Evolutionary conservation across 1,139 yeast species (phyloP).

Genomic region (Diutina neorugosa): DNA sequence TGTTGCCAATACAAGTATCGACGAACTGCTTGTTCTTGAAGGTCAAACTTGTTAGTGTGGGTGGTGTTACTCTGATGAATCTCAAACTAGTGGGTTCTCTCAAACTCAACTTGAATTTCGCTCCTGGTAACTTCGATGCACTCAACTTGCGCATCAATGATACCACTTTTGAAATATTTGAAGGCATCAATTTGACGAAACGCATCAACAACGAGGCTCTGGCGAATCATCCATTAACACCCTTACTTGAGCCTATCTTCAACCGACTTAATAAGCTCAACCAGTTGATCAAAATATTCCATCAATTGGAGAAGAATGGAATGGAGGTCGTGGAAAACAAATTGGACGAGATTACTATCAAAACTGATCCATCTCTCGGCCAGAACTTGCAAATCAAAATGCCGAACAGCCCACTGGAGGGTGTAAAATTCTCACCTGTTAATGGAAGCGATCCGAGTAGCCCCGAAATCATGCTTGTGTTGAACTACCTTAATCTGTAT

Average conservation of each 20-base stretch:
- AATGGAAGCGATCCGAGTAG: background rate
- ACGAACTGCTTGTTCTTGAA: background rate
- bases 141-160: background rate
- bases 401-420: background rate
- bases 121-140: background rate
- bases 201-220: background rate
- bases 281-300: slow-evolving; percentile 21
- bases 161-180: background rate
- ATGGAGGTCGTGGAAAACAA: slow-evolving; percentile 19
- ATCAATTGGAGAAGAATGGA: slow-evolving; percentile 20
- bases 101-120: background rate
- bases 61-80: slow-evolving; percentile 1
- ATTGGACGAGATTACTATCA: slow-evolving; percentile 18
- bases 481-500: background rate
- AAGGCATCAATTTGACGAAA: background rate
- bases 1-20: background rate
- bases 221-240: background rate
- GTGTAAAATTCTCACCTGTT: background rate
- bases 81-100: background rate
- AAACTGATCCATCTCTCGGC: slow-evolving; percentile 14
- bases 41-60: background rate
- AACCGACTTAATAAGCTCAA: slow-evolving; percentile 21
- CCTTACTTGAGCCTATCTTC: slow-evolving; percentile 17
- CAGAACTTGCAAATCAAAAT: background rate
- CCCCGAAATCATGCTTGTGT: background rate